Evolutionary conservation across 2,329 filamentous ascomycete genomes (phyloP).

Genomic region (Cladophialophora immunda): DNA sequence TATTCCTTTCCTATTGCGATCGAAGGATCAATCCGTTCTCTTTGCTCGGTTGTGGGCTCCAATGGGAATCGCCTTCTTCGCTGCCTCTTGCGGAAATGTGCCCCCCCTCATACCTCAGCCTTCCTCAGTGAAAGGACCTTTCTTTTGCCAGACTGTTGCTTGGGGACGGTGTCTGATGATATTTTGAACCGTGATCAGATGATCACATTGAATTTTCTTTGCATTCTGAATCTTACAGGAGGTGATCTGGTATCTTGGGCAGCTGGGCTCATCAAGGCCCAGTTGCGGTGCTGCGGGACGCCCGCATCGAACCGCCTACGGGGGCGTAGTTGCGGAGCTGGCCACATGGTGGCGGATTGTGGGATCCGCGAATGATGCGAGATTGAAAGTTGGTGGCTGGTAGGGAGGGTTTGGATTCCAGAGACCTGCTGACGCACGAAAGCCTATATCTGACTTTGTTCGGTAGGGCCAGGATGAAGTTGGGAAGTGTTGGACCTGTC

Average conservation of each 20-base stretch:
- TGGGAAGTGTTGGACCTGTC: background rate
- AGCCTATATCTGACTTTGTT: slow-evolving; percentile 1
- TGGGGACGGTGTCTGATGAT: background rate
- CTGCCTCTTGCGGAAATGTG: background rate
- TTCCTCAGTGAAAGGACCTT: background rate
- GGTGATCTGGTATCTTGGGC: background rate
- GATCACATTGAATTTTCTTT: background rate
- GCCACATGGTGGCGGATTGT: slow-evolving; percentile 7
- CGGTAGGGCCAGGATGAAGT: background rate
- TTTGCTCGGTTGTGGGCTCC: background rate
- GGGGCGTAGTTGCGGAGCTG: background rate
- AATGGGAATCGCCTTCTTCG: background rate
- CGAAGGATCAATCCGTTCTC: background rate
- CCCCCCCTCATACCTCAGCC: background rate
- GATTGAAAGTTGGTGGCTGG: slow-evolving; percentile 1
- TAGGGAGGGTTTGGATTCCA: background rate
- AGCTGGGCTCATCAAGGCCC: background rate
- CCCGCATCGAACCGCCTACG: background rate
- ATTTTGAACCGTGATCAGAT: background rate
- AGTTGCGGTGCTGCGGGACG: background rate
- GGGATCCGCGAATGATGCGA: slow-evolving; percentile 9
- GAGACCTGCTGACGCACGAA: slow-evolving; percentile 2
- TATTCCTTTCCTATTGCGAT: background rate
- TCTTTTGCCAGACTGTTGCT: background rate
- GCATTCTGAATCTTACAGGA: background rate